Evolutionary conservation across 2,329 filamentous ascomycete genomes (phyloP).

Genomic region (Canariomyces notabilis): DNA sequence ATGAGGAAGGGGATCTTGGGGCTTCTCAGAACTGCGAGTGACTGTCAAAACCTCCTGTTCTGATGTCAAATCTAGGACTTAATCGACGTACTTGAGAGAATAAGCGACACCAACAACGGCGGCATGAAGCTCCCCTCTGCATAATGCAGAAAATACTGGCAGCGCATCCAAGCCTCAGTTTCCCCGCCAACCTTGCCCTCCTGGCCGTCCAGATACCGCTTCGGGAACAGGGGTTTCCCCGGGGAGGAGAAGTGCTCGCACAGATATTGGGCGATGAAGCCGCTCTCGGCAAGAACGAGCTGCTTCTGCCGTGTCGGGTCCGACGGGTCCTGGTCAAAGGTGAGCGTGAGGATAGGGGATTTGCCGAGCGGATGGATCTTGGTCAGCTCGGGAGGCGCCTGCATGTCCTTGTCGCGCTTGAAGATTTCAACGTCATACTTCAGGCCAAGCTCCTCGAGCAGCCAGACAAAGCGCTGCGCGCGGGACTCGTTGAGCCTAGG

Average conservation of each 20-base stretch:
- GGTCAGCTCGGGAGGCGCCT: slow-evolving; percentile 69
- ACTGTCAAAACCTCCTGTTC: not conserved
- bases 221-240: slow-evolving; percentile 42
- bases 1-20: slow-evolving; percentile 45
- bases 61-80: too few relatives aligned
- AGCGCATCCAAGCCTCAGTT: slow-evolving; percentile 52
- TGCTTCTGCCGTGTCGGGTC: slow-evolving; percentile 34
- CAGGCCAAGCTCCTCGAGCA: slow-evolving; percentile 73
- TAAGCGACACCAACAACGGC: slow-evolving; percentile 55
- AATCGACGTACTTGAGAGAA: slow-evolving; percentile 45
- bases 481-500: slow-evolving; percentile 74
- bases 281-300: slow-evolving; percentile 71
- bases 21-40: slow-evolving; percentile 37
- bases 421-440: slow-evolving; percentile 73
- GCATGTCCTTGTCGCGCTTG: slow-evolving; percentile 52
- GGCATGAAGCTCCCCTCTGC: slow-evolving; percentile 77
- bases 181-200: slow-evolving; percentile 52
- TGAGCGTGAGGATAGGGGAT: slow-evolving; percentile 67
- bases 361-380: slow-evolving; percentile 79
- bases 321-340: slow-evolving; percentile 11
- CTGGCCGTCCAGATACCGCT: slow-evolving; percentile 46
- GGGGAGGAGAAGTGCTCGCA: slow-evolving; percentile 52
- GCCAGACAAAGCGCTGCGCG: slow-evolving; percentile 75
- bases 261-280: slow-evolving; percentile 73
- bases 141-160: slow-evolving; percentile 71